Base-by-base conservation (phyloP, 2,329 filamentous ascomycete species). In the Monosporascus ibericus region DNA sequence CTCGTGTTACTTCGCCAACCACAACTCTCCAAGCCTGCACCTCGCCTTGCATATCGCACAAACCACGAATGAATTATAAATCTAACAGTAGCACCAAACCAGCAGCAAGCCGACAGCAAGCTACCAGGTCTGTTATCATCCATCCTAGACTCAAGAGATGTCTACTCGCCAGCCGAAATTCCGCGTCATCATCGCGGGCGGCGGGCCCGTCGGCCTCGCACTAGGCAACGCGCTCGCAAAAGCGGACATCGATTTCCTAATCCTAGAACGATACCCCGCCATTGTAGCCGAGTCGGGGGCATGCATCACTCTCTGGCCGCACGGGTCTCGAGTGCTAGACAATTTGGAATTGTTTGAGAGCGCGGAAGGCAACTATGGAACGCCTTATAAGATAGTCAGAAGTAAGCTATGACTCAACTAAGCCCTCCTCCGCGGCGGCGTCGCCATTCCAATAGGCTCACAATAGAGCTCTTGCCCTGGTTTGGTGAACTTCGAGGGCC, bases 191-290 rank as follows among this genome's bases (percentile, higher is more conserved):
- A 55, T 69, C 40, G 58, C 59, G 5, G 67, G 67, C 8, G 64
- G 59, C 38, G 67, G 67, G 7, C 63, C 64, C 2, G 62, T 62
- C 8, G 67, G 67, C 3, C 55, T 69, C 6, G 59, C 58, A 3
- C 52, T 63, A 5, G 67, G 65, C n/a, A 63, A 67, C 50, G 53
- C 60, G 2, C 58, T 69, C 30, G 61, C 61, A 17, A 59, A 61
- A 51, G 65, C 63, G 7, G 59, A 57, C 15, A 68, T 75, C 37
- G 67, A 73, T 50, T 75, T 70, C 11, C 57, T 71, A 40, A 50
- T 75, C 7, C 68, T 75, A 1, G 72, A 75, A 49, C 36, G 52
- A 18, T 52, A 54, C 27, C 47, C 48, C 2, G 37, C 37, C 2
- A 47, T 60, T 38, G 44, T 48, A 9, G 52, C 54, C 38, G 57